Base-by-base conservation (phyloP, 345 rosid species). In the Moringa oleifera region DNA sequence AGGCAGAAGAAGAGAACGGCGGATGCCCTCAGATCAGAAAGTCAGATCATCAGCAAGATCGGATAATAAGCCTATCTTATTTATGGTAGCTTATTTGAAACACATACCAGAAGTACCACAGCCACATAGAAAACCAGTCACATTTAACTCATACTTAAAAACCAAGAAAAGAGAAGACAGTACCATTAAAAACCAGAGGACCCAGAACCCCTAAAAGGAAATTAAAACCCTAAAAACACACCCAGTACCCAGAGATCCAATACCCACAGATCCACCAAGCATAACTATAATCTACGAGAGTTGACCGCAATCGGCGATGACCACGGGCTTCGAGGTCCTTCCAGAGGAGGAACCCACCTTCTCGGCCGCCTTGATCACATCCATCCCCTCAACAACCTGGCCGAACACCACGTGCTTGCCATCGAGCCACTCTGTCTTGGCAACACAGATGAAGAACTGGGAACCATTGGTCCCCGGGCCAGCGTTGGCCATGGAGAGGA, bases 391-490 rank as follows among this genome's bases (percentile, higher is more conserved):
- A 17, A 84, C 82, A 0, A 88, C 81, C 51, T 77, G 82, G 0
- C 97, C 93, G 21, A 84, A 90, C 72, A 88, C 97, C 0, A 90
- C 97, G 52, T 90, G 97, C 72, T 85, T 88, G 1, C 89, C 89
- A 3, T 86, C 84, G 0, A 90, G 93, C 96, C 96, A 88, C 50
- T 70, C 78, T 0, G 88, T 90, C 71, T 81, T 83, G 0, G 68
- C 83, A 0, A 89, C 84, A 45, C 91, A 83, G 25, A 91, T 45
- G 53, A 91, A 91, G 61, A 91, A 88, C 86, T 86, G 91, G 6
- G 96, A 86, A 7, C 95, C 86, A 37, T 90, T 85, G 0, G 93
- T 85, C 28, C 81, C 80, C 0, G 86, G 79, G 17, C 97, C 95
- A 0, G 95, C 79, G 66, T 90, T 90, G 0, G 93, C 93, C 95